These are phyloP conservation scores for Pleodorina starrii DNA, from an alignment of 139 green algal genomes.

Conservation along the genomic window DNA sequence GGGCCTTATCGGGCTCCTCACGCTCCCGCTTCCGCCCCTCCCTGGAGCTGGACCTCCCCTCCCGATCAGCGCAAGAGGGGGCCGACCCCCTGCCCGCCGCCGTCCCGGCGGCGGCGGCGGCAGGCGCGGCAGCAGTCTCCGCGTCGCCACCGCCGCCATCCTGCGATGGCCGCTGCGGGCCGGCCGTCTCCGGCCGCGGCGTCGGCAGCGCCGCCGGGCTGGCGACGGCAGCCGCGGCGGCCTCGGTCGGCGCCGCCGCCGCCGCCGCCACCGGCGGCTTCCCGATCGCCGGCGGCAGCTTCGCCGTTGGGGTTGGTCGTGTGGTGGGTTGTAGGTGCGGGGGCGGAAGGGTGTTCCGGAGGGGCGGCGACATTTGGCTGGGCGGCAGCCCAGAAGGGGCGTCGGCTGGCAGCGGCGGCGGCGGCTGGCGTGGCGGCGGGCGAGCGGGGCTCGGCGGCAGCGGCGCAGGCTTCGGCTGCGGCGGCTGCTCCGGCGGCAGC, in stretches of 20 bases:
- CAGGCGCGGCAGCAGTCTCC: neutral
- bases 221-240: neutral
- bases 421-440: neutral
- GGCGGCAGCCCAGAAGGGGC: no score
- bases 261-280: no score
- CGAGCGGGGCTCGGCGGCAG: neutral
- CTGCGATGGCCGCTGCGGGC: neutral
- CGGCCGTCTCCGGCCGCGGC: no score
- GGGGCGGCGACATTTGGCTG: no score
- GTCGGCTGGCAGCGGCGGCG: neutral
- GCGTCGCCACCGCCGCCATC: neutral
- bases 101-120: neutral
- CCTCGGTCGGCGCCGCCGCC: no score
- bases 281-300: no score
- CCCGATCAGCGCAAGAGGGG: no score
- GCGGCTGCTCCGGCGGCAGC: neutral
- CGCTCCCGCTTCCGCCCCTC: neutral
- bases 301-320: no score
- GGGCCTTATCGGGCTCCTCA: neutral
- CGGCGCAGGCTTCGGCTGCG: neutral
- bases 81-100: no score
- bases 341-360: no score
- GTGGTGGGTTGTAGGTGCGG: conserved; percentile 20
- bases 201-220: no score
- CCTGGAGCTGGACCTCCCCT: neutral